Conservation (phyloP, 352 stramenopile species). For the Globisporangium alternatum region DNA sequence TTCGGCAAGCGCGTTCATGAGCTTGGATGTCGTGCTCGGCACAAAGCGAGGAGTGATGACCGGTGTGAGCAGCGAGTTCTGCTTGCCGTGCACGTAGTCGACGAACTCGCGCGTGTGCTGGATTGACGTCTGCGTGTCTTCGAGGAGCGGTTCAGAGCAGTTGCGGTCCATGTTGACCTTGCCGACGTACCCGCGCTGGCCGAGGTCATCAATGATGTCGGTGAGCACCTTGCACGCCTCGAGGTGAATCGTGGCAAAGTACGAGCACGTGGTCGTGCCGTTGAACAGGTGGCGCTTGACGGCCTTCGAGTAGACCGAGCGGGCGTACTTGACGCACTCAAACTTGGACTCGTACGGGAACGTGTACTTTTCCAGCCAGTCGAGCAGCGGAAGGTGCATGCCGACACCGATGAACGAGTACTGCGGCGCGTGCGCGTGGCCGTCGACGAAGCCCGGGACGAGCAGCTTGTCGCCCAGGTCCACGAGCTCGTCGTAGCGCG, state of each 20-base stretch:
- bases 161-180: conserved; percentile 98
- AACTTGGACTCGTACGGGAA: conserved; percentile 92
- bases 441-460: conserved; percentile 92
- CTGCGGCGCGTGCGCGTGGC: conserved; percentile 93
- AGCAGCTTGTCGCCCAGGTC: conserved; percentile 79
- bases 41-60: conserved; percentile 94
- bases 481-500: conserved; percentile 51
- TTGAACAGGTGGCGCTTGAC: conserved; percentile 83
- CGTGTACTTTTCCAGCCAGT: conserved; percentile 94
- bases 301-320: conserved; percentile 84
- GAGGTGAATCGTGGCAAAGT: conserved; percentile 93
- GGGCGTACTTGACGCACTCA: conserved; percentile 53
- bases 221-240: conserved; percentile 89
- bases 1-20: conserved; percentile 79
- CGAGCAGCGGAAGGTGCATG: conserved; percentile 91
- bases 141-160: conserved; percentile 67
- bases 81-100: conserved; percentile 76
- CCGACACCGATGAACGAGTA: conserved; percentile 92
- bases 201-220: conserved; percentile 78
- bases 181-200: conserved; percentile 90
- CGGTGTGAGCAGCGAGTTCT: conserved; percentile 76
- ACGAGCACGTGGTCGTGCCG: conserved; percentile 93
- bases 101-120: conserved; percentile 86
- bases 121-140: conserved; percentile 85
- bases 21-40: conserved; percentile 75